Conservation (phyloP, 352 stramenopile species). For the Phytophthora brassicae region DNA sequence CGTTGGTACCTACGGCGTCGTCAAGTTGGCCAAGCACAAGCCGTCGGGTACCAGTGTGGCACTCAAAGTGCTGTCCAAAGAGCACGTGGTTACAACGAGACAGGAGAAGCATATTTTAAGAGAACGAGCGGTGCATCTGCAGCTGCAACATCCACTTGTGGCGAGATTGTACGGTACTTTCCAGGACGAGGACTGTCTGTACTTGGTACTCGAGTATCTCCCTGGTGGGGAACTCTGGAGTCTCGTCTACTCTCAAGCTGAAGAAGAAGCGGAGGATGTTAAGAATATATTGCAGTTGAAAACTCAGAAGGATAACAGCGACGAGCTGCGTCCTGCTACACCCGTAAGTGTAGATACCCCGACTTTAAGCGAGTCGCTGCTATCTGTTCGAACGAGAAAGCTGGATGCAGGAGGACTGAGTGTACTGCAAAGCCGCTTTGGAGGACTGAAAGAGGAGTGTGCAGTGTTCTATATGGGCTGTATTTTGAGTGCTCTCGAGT, state of each 20-base stretch:
- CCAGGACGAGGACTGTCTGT: conserved; percentile 82
- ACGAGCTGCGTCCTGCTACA: conserved; percentile 19
- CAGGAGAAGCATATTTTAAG: conserved; percentile 81
- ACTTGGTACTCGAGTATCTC: conserved; percentile 80
- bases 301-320: conserved; percentile 18
- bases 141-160: conserved; percentile 71
- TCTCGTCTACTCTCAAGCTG: conserved; percentile 55
- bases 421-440: conserved; percentile 41
- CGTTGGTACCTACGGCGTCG: conserved; percentile 76
- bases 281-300: conserved; percentile 9
- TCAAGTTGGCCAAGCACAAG: conserved; percentile 75
- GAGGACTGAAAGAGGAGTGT: conserved; percentile 55
- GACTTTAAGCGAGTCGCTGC: background rate
- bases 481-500: conserved; percentile 79
- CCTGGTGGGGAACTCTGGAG: conserved; percentile 81
- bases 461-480: conserved; percentile 91
- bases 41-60: conserved; percentile 61
- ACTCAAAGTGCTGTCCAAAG: conserved; percentile 77
- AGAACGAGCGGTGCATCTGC: conserved; percentile 67
- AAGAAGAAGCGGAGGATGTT: conserved; percentile 18
- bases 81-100: conserved; percentile 69
- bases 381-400: conserved; percentile 5
- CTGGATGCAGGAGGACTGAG: conserved; percentile 14
- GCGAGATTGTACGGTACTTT: conserved; percentile 76
- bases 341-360: conserved; percentile 5